Evolutionary conservation across 1,284 basidiomycete genomes (phyloP).

Genomic region (Ganoderma leucocontextum): DNA sequence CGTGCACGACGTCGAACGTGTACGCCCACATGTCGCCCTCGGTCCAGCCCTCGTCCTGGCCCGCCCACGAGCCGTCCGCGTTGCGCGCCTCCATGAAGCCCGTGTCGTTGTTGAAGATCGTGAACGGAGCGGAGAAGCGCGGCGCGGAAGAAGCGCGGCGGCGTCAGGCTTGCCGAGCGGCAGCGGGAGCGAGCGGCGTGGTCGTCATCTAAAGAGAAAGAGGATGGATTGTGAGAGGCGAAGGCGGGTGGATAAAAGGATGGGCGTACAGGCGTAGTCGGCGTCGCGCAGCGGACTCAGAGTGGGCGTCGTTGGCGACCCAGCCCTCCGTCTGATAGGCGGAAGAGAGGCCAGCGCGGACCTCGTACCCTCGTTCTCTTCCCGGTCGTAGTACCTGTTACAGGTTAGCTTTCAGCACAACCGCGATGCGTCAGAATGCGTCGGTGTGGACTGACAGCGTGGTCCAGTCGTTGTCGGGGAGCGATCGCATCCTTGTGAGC

Average conservation of each 20-base stretch:
- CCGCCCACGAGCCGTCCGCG: conserved; percentile 75
- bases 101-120: conserved; percentile 75
- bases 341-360: conserved; percentile 78
- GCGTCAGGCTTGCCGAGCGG: conserved; percentile 59
- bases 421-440: no score
- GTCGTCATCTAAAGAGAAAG: conserved; percentile 71
- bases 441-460: conserved; percentile 52
- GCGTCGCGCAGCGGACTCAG: conserved; percentile 81
- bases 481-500: conserved; percentile 80
- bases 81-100: conserved; percentile 87
- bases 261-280: conserved; percentile 75
- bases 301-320: conserved; percentile 83
- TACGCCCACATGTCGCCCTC: conserved; percentile 90
- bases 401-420: neutral
- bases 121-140: conserved; percentile 67
- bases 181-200: conserved; percentile 71
- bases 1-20: conserved; percentile 80
- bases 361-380: conserved; percentile 83
- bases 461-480: conserved; percentile 67
- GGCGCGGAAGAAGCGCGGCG: conserved; percentile 60
- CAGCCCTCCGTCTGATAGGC: conserved; percentile 76
- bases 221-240: neutral
- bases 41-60: conserved; percentile 76
- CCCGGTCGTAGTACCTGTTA: conserved; percentile 72
- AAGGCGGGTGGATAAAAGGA: neutral